These are phyloP conservation scores for Spinacia oleracea DNA, from an alignment of 179 eudicot genomes.

Conservation along the genomic window DNA sequence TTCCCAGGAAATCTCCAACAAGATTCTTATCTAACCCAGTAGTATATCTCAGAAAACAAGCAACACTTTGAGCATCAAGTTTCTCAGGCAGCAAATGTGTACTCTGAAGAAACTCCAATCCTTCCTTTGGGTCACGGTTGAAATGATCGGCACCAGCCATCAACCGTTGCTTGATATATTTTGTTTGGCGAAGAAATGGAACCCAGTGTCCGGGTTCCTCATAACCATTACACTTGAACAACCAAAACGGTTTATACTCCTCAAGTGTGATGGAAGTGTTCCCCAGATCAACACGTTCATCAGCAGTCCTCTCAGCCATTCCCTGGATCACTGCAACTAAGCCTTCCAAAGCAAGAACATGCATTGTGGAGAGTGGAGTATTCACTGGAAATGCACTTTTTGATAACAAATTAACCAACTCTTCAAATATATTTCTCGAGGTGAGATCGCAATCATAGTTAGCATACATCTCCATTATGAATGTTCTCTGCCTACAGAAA, in stretches of 20 bases:
- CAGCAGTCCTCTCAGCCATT: slow-evolving; percentile 60
- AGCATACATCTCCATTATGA: slow-evolving; percentile 63
- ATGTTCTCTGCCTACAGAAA: slow-evolving; percentile 59
- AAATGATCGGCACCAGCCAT: slow-evolving; percentile 74
- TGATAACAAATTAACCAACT: slow-evolving; percentile 51
- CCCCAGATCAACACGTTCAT: slow-evolving; percentile 43
- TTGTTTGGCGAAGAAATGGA: slow-evolving; percentile 58
- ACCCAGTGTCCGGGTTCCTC: slow-evolving; percentile 62
- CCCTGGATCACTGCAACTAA: slow-evolving; percentile 70
- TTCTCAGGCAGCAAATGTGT: slow-evolving; percentile 62
- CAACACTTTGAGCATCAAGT: slow-evolving; percentile 71
- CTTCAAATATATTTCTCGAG: slow-evolving; percentile 56
- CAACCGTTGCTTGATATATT: slow-evolving; percentile 48
- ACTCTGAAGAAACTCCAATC: slow-evolving; percentile 63
- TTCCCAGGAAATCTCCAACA: slow-evolving; percentile 69
- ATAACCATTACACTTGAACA: slow-evolving; percentile 56
- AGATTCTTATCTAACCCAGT: slow-evolving; percentile 68
- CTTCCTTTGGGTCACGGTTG: slow-evolving; percentile 66
- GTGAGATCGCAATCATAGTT: slow-evolving; percentile 60
- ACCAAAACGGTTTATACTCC: slow-evolving; percentile 68
- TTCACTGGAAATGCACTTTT: slow-evolving; percentile 75
- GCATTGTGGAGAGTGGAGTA: slow-evolving; percentile 61
- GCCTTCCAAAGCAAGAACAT: slow-evolving; percentile 73
- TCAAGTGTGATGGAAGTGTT: slow-evolving; percentile 40
- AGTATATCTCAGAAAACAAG: slow-evolving; percentile 67